Evolutionary conservation across 495 filamentous ascomycete species (phyloP), one percentile per base, ranked within the genome.

Genomic region (Annulohypoxylon moriforme): DNA sequence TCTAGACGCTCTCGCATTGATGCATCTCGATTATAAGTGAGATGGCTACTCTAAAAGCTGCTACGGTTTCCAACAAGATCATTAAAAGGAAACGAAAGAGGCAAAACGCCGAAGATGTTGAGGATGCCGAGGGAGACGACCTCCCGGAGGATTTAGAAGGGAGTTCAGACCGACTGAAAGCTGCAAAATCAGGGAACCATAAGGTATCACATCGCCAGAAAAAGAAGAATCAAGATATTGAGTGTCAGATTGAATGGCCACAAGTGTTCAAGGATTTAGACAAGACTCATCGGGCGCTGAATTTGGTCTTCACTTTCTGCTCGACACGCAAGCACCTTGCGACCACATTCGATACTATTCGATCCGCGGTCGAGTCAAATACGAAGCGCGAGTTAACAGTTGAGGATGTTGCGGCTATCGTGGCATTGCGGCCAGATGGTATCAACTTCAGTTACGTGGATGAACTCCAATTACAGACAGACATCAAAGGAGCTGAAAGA

Each of bases 221-320:
- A 59, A 79, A 76, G 60, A 22, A 27, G 13, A 67, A 71, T 24
- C 1, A n/a, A 2, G 50, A 62, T 22, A 64, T 74, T 34, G 56
- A 73, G 40, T 77, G 74, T 24, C 40, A 55, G 18, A 75, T 78
- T 42, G 71, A 89, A 42, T 96, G 94, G 93, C 95, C 96, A 0
- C 84, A 87, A 0, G 81, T 84, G 59, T 92, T 98, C 78, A 89
- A 87, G 46, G 81, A 83, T 40, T 86, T 99, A 7, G 88, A 90
- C 5, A 89, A 92, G 75, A 92, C 89, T 0, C 91, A 97, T 76
- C 86, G 90, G 60, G 94, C 96, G 6, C 80, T 99, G 61, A 98
- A 97, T 73, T 80, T 98, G 3, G 93, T 98, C 6, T 97, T 93
- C 74, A 98, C 96, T 0, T 98, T 99, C 79, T 94, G 92, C 79